phyloP scores from a whole-genome alignment of 2,329 filamentous ascomycete genomes.

The Calonectria pteridis region DNA sequence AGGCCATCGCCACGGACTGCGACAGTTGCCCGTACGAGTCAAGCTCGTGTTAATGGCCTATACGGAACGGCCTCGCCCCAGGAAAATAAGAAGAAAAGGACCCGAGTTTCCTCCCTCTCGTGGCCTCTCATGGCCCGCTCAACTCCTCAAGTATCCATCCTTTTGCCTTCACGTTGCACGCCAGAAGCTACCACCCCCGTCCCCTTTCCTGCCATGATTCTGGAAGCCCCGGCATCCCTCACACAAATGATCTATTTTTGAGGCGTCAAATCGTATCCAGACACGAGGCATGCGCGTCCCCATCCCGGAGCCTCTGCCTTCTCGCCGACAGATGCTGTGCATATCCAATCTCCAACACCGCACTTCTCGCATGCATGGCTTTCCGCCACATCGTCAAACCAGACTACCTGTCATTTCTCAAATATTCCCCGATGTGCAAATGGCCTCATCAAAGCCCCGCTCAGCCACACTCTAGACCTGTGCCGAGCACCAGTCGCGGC shows the following conservation, averaged over 20 bases:
- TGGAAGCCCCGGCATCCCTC: background rate
- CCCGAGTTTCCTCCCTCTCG: background rate
- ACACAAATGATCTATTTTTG: background rate
- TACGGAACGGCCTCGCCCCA: background rate
- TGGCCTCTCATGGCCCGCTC: background rate
- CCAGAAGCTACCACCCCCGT: background rate
- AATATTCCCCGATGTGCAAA: constrained; percentile 8
- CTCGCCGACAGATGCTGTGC: background rate
- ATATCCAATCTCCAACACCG: constrained; percentile 7
- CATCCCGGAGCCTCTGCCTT: background rate
- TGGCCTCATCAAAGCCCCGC: constrained; percentile 20
- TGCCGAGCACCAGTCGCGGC: background rate
- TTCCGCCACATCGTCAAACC: constrained; percentile 12
- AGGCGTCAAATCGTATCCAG: constrained; percentile 11
- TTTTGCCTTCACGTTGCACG: background rate
- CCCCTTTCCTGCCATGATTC: background rate
- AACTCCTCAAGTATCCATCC: constrained; percentile 1
- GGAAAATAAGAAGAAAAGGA: background rate
- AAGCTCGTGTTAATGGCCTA: background rate
- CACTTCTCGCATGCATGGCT: constrained; percentile 8
- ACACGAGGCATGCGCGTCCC: background rate
- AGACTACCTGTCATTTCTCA: background rate
- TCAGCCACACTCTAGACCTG: constrained; percentile 23
- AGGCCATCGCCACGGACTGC: background rate
- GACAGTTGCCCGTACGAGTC: background rate